Evolutionary conservation across 2,329 filamentous ascomycete species (phyloP).

Genomic region (Calonectria naviculata): DNA sequence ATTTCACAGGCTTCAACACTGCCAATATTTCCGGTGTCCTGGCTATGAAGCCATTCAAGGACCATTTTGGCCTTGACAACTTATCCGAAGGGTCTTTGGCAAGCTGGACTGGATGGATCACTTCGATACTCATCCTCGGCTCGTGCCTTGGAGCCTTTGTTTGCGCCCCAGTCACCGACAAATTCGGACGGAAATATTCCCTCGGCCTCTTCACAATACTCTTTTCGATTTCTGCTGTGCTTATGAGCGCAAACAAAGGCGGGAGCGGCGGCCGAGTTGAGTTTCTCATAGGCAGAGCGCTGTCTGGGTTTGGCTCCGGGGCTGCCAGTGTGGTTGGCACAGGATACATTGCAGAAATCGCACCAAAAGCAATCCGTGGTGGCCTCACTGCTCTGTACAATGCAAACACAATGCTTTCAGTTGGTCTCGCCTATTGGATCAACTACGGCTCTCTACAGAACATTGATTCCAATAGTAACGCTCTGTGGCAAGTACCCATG

Average conservation of each 20-base stretch:
- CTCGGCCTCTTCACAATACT: constrained; percentile 10
- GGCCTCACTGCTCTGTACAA: constrained; percentile 16
- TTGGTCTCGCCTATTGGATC: constrained; percentile 21
- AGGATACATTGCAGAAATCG: constrained; percentile 16
- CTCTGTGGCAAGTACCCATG: background rate
- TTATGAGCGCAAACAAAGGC: constrained; percentile 16
- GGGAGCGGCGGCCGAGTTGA: background rate
- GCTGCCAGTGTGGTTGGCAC: constrained; percentile 18
- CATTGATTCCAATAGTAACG: constrained; percentile 1
- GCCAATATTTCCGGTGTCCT: constrained; percentile 22
- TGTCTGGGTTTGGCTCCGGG: constrained; percentile 17
- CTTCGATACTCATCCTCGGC: constrained; percentile 15
- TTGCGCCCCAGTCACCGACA: constrained; percentile 16
- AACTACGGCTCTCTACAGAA: constrained; percentile 16
- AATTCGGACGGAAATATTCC: constrained; percentile 13
- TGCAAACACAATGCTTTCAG: constrained; percentile 20
- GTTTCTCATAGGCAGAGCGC: constrained; percentile 12
- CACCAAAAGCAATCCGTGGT: constrained; percentile 16
- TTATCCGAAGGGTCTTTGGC: constrained; percentile 4
- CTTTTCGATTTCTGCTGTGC: constrained; percentile 7
- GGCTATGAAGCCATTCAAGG: constrained; percentile 16
- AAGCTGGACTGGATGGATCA: constrained; percentile 19
- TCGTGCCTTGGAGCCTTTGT: constrained; percentile 13
- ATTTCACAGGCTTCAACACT: constrained; percentile 18
- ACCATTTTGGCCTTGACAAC: constrained; percentile 3